These are phyloP conservation scores for Acidomyces sp. DNA, from an alignment of 495 filamentous ascomycete species.

Conservation along the genomic window DNA sequence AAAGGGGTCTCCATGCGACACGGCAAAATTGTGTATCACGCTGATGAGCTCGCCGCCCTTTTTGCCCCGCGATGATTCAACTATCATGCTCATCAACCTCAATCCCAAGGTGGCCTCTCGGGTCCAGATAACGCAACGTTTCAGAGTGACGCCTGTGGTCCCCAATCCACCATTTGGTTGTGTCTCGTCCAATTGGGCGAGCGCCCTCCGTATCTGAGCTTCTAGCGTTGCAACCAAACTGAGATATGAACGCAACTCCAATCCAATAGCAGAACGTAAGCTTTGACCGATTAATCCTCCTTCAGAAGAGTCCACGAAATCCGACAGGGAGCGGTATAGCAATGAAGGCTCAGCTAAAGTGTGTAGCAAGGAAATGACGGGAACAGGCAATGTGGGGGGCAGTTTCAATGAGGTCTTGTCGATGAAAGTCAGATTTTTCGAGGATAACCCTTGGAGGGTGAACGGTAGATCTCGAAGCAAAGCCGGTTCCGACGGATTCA, in stretches of 20 bases:
- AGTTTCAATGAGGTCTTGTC: constrained; percentile 53
- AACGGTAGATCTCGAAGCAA: constrained; percentile 85
- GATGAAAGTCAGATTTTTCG: constrained; percentile 64
- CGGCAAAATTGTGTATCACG: constrained; percentile 82
- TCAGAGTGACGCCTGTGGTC: constrained; percentile 87
- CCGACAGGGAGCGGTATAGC: constrained; percentile 63
- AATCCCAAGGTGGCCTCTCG: constrained; percentile 94
- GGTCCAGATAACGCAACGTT: constrained; percentile 94
- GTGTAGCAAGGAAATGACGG: constrained; percentile 77
- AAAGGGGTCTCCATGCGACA: constrained; percentile 89
- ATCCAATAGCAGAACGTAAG: constrained; percentile 73
- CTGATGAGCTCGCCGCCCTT: constrained; percentile 91
- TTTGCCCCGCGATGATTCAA: constrained; percentile 71
- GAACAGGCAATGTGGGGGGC: constrained; percentile 64
- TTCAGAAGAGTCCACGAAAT: constrained; percentile 62
- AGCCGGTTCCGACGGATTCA: constrained; percentile 43
- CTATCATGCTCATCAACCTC: constrained; percentile 85
- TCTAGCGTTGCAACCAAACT: constrained; percentile 88
- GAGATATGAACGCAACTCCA: constrained; percentile 79
- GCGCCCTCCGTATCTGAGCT: constrained; percentile 75
- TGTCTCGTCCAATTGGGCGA: constrained; percentile 51
- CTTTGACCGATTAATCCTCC: constrained; percentile 79
- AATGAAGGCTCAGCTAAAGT: constrained; percentile 86
- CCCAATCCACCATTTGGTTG: constrained; percentile 54
- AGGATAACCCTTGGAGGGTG: constrained; percentile 86